These are phyloP conservation scores for Pelargonium australe DNA, from an alignment of 441 rosid genomes.

Conservation along the genomic window DNA sequence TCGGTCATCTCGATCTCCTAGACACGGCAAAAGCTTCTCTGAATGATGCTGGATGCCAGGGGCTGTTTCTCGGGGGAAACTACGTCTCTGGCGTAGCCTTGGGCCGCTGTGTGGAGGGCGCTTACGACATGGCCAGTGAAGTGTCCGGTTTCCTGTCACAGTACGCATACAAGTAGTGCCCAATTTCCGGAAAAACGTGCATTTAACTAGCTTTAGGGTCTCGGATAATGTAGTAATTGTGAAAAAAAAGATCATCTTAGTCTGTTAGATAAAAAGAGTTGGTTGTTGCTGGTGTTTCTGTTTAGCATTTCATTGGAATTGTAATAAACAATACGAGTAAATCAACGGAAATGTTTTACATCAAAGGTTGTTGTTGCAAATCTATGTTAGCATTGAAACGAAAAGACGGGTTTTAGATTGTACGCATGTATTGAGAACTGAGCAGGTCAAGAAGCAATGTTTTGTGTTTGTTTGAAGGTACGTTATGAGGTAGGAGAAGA, in stretches of 20 bases:
- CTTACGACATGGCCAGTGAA: slow-evolving; percentile 63
- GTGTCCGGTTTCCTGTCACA: slow-evolving; percentile 55
- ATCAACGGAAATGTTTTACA: too few relatives aligned
- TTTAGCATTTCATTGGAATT: background rate
- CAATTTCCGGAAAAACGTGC: background rate
- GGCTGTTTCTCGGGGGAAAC: slow-evolving; percentile 78
- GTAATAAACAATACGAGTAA: background rate
- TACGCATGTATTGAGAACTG: too few relatives aligned
- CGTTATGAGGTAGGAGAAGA: too few relatives aligned
- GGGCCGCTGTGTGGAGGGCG: slow-evolving; percentile 77
- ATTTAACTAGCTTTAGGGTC: background rate
- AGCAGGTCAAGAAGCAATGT: too few relatives aligned
- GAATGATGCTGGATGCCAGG: slow-evolving; percentile 42
- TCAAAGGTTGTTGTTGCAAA: too few relatives aligned
- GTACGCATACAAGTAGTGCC: slow-evolving; percentile 42
- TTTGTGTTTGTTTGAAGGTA: too few relatives aligned
- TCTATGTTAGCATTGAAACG: too few relatives aligned
- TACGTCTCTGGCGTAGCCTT: slow-evolving; percentile 81
- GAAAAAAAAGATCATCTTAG: background rate
- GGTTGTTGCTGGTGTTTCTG: background rate
- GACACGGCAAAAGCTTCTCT: slow-evolving; percentile 55
- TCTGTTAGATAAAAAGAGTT: background rate
- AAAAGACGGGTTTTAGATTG: too few relatives aligned
- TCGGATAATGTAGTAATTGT: background rate
- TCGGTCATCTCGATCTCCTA: slow-evolving; percentile 68